A percentile compares a stretch with the other conserved stretches of the same genome.
Evolutionary conservation across 345 rosid species (phyloP).

Genomic region (Boechera divaricarpa): DNA sequence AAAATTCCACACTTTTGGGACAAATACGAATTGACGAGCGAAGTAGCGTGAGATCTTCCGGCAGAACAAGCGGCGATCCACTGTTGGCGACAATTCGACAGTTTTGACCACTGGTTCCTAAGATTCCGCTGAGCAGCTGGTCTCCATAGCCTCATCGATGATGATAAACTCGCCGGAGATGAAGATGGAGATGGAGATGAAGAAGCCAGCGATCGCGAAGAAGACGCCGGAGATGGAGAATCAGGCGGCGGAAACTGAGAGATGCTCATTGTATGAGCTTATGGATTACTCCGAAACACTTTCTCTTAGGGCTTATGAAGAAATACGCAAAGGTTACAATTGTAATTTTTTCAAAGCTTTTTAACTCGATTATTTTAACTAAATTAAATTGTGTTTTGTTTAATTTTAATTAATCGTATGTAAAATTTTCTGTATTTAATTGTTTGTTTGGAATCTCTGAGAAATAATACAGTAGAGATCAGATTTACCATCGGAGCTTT

Average conservation of each 20-base stretch:
- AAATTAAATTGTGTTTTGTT: neutral
- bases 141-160: constrained; percentile 75
- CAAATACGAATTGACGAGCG: constrained; percentile 75
- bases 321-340: constrained; percentile 15
- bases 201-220: constrained; percentile 44
- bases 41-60: constrained; percentile 76
- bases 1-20: constrained; percentile 57
- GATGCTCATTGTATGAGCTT: constrained; percentile 27
- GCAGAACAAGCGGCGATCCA: constrained; percentile 66
- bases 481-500: constrained; percentile 8
- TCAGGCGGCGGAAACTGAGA: constrained; percentile 37
- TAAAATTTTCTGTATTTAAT: neutral
- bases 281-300: neutral
- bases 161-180: constrained; percentile 49
- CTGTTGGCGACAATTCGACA: constrained; percentile 57
- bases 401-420: neutral
- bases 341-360: constrained; percentile 1
- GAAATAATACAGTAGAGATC: constrained; percentile 1
- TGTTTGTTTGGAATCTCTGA: neutral
- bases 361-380: neutral
- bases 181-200: constrained; percentile 8
- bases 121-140: constrained; percentile 88
- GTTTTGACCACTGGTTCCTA: constrained; percentile 89
- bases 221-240: constrained; percentile 46
- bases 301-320: constrained; percentile 15